Base-by-base conservation (phyloP, 2,329 filamentous ascomycete species). In the Pseudocercospora crystallina region DNA sequence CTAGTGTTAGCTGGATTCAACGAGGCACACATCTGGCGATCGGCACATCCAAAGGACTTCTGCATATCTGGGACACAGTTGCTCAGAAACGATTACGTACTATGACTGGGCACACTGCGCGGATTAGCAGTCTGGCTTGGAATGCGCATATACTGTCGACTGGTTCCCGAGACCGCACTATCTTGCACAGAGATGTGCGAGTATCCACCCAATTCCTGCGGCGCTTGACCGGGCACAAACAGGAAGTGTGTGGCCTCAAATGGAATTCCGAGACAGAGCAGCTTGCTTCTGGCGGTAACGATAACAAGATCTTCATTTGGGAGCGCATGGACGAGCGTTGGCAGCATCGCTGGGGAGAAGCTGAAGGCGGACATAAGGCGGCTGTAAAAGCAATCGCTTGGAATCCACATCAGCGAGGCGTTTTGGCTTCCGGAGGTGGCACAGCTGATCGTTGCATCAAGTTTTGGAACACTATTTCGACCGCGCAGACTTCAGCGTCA, bases 221-320 rank as follows among this genome's bases (percentile, higher is more conserved):
- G 51, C 91, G 90, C 65, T 78, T 99, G 3, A 85, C 90, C 7
- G 94, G 94, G 7, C 94, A 99, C 71, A 99, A 97, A 71, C 94
- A 99, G 73, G 94, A 99, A 73, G 90, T 99, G 10, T 99, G 94
- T 67, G 94, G 94, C 8, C 75, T 99, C 43, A 91, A 91, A 64
- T 99, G 94, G 94, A 99, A 99, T 64, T 89, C 88, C 50, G 91
- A 97, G 61, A 92, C 96, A 64, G 89, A 90, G 5, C 94, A 99
- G 69, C 80, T 99, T 20, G 94, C 94, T 10, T 95, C 89, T 48
- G 94, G 94, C 43, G 94, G 94, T 5, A 99, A 99, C 70, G 94
- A 99, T 75, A 99, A 99, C 75, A 97, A 97, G 69, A 79, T 99
- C 39, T 94, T 97, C 82, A 90, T 99, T 17, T 99, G 94, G 94